A percentile compares a stretch with the other conserved stretches of the same genome.
Conservation (phyloP, 768 basidiomycete species). For the Mycena pura region DNA sequence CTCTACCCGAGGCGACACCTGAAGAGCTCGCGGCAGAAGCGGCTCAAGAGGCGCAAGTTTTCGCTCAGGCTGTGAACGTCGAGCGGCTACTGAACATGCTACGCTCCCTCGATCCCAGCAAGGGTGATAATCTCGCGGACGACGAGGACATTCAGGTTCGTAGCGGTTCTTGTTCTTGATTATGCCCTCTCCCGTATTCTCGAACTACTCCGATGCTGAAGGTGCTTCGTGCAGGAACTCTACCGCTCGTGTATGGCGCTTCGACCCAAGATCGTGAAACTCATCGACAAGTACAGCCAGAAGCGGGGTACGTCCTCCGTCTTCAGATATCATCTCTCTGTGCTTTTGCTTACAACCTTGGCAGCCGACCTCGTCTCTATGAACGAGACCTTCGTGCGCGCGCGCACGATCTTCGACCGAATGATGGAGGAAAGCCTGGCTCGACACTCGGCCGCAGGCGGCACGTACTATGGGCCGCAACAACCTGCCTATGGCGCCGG, state of each 20-base stretch:
- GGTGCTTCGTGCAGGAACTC: constrained; percentile 63
- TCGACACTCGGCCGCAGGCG: constrained; percentile 69
- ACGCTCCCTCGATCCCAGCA: constrained; percentile 71
- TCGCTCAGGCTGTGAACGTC: constrained; percentile 84
- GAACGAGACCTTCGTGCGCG: constrained; percentile 93
- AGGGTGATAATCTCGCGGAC: constrained; percentile 82
- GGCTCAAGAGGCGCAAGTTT: constrained; percentile 87
- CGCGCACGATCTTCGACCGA: constrained; percentile 86
- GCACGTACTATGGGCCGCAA: constrained; percentile 46
- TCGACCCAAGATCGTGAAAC: constrained; percentile 92
- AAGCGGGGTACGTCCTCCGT: constrained; percentile 61
- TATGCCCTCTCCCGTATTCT: no score
- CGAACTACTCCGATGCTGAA: neutral
- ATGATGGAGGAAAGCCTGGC: constrained; percentile 94
- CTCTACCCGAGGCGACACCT: constrained; percentile 83
- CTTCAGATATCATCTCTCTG: neutral
- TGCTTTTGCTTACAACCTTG: constrained; percentile 5
- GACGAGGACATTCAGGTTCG: constrained; percentile 86
- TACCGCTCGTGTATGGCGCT: constrained; percentile 90
- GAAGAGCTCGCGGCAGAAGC: constrained; percentile 81
- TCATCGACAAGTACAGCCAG: constrained; percentile 97
- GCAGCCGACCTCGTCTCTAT: constrained; percentile 91
- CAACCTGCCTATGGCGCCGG: constrained; percentile 34
- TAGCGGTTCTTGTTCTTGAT: constrained; percentile 1
- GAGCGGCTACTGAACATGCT: constrained; percentile 82